Evolutionary conservation across 129 eudicot species (phyloP), one percentile per base, ranked within the genome.

Genomic region (Cynara cardunculus): DNA sequence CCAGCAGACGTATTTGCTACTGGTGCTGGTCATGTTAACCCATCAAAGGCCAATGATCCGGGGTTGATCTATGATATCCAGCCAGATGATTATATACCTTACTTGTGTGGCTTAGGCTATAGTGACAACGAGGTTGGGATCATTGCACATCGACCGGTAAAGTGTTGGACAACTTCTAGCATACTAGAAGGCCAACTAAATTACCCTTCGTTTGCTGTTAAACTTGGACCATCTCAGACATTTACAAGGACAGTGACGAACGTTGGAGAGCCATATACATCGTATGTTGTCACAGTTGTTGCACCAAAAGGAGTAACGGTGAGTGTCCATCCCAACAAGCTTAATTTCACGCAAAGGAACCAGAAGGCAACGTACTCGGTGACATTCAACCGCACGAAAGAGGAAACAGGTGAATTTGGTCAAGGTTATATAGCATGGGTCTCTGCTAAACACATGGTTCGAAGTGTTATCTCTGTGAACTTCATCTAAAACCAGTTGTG

Each of bases 241-340:
- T 86, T 81, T 78, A 78, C 73, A 6, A 85, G 88, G 83, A 85
- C 83, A 5, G 81, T 82, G 26, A 86, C 89, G 10, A 81, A 86
- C 18, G 84, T 82, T 22, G 89, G 86, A 6, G 86, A 67, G 69
- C 59, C 74, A 0, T 34, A 30, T 25, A 22, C 86, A 2, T 78
- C 86, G 19, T 82, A 82, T n/a, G 72, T 4, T 69, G 89, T 71
- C 2, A 67, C 6, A 44, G 26, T 82, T 56, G 75, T 46, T 25
- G 75, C 89, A 37, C 89, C 86, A 2, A 72, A 80, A n/a, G 89
- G 89, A 7, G 80, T 74, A 9, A 26, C n/a, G 32, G 89, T 86
- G 13, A 46, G 27, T 61, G 89, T 82, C 5, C 41, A 74, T 14
- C 89, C 89, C 25, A 4, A n/a, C 4, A 82, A 37, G 75, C 78